phyloP scores from a whole-genome alignment of 179 eudicot species.

The Sideroxylon spinosum region DNA sequence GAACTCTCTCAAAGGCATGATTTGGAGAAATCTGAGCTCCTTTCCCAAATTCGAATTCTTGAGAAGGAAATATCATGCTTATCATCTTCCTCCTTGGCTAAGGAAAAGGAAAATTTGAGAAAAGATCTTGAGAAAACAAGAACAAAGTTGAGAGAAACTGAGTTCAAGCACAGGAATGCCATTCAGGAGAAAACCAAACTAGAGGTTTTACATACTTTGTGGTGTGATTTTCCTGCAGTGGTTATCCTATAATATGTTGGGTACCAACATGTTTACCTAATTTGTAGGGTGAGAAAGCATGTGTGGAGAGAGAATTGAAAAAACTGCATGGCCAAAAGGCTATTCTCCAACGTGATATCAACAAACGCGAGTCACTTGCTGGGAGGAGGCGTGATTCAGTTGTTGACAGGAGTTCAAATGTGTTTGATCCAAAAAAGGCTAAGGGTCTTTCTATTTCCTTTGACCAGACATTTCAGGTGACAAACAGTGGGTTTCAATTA shows the following conservation, averaged over 20 bases:
- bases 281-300: slow-evolving; percentile 83
- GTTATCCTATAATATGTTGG: neutral
- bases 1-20: slow-evolving; percentile 54
- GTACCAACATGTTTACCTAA: slow-evolving; percentile 11
- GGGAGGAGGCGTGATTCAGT: slow-evolving; percentile 73
- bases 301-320: slow-evolving; percentile 77
- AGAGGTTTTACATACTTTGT: slow-evolving; percentile 49
- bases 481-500: slow-evolving; percentile 5
- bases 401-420: slow-evolving; percentile 54
- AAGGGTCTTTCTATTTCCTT: slow-evolving; percentile 42
- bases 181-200: slow-evolving; percentile 95
- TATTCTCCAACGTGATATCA: slow-evolving; percentile 82
- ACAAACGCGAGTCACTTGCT: slow-evolving; percentile 67
- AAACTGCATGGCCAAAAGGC: slow-evolving; percentile 68
- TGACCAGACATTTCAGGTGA: slow-evolving; percentile 60
- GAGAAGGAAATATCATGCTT: slow-evolving; percentile 56
- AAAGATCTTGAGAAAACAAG: slow-evolving; percentile 92
- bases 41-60: slow-evolving; percentile 55
- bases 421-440: slow-evolving; percentile 51
- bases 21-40: slow-evolving; percentile 49
- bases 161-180: slow-evolving; percentile 71
- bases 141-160: slow-evolving; percentile 72
- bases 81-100: slow-evolving; percentile 66
- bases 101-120: slow-evolving; percentile 79
- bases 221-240: neutral